Percentiles rank a stretch among this genome's conserved stretches.
Conservation (phyloP, 768 basidiomycete genomes). For the Collybiopsis confluens region DNA sequence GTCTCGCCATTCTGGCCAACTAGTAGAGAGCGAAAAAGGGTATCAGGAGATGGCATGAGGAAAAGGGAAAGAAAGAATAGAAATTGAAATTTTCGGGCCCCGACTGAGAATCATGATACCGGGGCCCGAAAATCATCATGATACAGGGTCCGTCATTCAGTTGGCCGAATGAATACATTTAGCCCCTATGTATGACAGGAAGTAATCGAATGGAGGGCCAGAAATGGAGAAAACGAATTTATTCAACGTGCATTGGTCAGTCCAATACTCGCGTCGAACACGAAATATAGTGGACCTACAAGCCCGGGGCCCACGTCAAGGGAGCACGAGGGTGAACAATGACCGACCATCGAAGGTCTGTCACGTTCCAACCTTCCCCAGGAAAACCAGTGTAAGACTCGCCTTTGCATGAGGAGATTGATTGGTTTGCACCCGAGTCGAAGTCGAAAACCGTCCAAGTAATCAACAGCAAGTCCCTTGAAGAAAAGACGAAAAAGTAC, state of each 20-base stretch:
- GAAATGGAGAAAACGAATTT: not conserved
- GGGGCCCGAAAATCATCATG: too few species aligned
- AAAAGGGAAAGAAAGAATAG: not conserved
- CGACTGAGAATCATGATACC: too few species aligned
- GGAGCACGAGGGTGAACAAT: constrained; percentile 4
- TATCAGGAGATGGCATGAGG: not conserved
- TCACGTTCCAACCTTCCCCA: not conserved
- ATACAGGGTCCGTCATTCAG: too few species aligned
- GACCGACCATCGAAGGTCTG: not conserved
- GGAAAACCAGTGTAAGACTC: too few species aligned
- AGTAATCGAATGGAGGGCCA: not conserved
- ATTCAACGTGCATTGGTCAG: constrained; percentile 5
- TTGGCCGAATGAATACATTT: too few species aligned
- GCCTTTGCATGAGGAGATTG: not conserved
- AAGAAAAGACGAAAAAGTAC: too few species aligned
- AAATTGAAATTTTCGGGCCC: not conserved
- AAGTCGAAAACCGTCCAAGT: too few species aligned
- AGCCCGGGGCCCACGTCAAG: constrained; percentile 8
- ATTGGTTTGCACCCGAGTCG: not conserved
- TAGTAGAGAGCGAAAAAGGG: not conserved
- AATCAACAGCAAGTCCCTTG: too few species aligned
- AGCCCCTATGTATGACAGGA: not conserved
- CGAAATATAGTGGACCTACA: not conserved
- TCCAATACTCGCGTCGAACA: not conserved
- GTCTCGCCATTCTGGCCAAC: not conserved